phyloP scores from a whole-genome alignment of 2,329 filamentous ascomycete species.

The Monosporascus sp. region DNA sequence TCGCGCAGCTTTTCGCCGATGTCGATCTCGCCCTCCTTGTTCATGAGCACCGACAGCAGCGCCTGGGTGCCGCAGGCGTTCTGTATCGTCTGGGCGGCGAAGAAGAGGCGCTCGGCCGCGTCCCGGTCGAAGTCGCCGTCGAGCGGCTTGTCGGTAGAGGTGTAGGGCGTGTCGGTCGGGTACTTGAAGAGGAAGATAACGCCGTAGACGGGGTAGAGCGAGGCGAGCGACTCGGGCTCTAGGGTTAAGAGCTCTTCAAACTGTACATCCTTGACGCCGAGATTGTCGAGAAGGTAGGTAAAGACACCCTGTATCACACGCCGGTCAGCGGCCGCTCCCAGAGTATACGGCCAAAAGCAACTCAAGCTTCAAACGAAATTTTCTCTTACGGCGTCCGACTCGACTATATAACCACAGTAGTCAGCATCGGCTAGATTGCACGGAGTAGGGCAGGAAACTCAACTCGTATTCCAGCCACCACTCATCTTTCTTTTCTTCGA shows the following conservation, averaged over 20 bases:
- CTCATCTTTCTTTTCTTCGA: conserved; percentile 44
- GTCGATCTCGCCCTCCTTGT: conserved; percentile 63
- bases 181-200: conserved; percentile 99
- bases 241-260: conserved; percentile 94
- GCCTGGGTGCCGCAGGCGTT: conserved; percentile 98
- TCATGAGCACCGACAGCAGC: conserved; percentile 83
- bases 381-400: conserved; percentile 79
- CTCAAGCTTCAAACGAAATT: conserved; percentile 6
- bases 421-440: conserved; percentile 13
- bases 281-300: conserved; percentile 85
- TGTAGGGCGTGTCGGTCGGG: conserved; percentile 63
- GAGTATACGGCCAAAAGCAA: conserved; percentile 3
- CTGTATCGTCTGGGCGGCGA: conserved; percentile 94
- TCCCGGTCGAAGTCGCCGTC: conserved; percentile 78
- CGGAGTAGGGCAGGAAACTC: conserved; percentile 23
- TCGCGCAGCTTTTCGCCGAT: conserved; percentile 66
- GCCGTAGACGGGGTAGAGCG: conserved; percentile 77
- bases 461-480: conserved; percentile 90
- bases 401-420: conserved; percentile 45
- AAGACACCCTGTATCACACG: conserved; percentile 73
- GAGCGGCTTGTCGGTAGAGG: conserved; percentile 55
- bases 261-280: conserved; percentile 89
- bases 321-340: conserved; percentile 20
- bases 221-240: conserved; percentile 66
- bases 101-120: conserved; percentile 77